phyloP scores from a whole-genome alignment of 192 early-diverging fungal species.

The Backusella tuberculispora region DNA sequence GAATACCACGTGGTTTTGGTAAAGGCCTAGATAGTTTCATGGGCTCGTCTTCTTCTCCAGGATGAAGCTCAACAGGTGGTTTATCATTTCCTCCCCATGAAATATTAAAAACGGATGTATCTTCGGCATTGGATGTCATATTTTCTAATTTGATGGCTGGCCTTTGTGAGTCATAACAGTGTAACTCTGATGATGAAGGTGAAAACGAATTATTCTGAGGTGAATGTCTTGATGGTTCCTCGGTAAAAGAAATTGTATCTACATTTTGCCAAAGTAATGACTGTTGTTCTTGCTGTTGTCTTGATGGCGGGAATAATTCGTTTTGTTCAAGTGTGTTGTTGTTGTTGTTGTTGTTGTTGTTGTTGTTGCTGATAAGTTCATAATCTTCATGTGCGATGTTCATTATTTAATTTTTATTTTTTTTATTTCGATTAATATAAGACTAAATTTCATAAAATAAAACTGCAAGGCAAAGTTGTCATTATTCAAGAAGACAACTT shows the following conservation, averaged over 20 bases:
- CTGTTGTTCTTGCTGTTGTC: background rate
- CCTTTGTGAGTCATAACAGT: too few species aligned
- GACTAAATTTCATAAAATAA: background rate
- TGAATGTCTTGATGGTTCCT: background rate
- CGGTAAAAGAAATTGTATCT: background rate
- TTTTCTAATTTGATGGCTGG: background rate
- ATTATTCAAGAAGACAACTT: background rate
- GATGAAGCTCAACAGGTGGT: constrained; percentile 33
- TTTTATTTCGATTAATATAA: constrained; percentile 8
- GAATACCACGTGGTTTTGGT: constrained; percentile 42
- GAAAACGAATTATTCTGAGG: background rate
- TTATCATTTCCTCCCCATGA: constrained; percentile 43
- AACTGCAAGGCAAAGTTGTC: background rate
- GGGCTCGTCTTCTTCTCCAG: constrained; percentile 22
- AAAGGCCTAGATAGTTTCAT: constrained; percentile 22
- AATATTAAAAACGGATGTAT: constrained; percentile 38
- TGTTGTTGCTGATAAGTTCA: background rate
- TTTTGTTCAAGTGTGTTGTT: background rate
- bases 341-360: background rate
- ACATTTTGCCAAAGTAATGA: background rate
- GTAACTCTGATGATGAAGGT: too few species aligned
- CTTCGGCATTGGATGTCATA: background rate
- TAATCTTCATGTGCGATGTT: constrained; percentile 12
- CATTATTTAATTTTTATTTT: background rate
- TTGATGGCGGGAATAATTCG: background rate